These are phyloP conservation scores for Rhizopus stolonifer DNA, from an alignment of 371 early-diverging fungal species.

Conservation along the genomic window DNA sequence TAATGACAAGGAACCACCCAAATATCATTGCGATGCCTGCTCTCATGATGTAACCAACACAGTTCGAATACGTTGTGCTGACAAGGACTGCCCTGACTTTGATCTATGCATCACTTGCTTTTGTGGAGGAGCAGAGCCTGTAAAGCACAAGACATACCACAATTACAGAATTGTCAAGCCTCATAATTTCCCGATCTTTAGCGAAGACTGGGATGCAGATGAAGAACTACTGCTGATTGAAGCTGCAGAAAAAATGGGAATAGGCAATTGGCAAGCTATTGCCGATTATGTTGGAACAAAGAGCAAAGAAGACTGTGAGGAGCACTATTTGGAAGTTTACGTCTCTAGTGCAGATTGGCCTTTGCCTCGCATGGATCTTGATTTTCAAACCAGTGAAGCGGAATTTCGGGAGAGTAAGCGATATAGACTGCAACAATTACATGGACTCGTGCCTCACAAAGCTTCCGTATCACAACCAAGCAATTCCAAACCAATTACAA, in stretches of 20 bases:
- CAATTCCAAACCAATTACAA: conserved; percentile 66
- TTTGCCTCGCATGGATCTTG: conserved; percentile 62
- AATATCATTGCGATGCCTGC: conserved; percentile 92
- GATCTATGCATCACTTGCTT: conserved; percentile 98
- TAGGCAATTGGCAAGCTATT: conserved; percentile 98
- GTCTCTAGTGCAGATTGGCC: conserved; percentile 78
- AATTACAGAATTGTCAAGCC: conserved; percentile 86
- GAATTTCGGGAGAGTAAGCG: conserved; percentile 45
- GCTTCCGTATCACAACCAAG: conserved; percentile 28
- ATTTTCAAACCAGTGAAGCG: conserved; percentile 43
- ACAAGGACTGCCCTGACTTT: conserved; percentile 83
- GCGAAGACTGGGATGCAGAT: conserved; percentile 93
- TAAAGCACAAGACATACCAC: conserved; percentile 84
- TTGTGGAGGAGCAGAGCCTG: conserved; percentile 80
- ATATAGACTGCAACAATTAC: conserved; percentile 43
- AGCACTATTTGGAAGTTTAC: conserved; percentile 90
- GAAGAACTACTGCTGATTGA: conserved; percentile 97
- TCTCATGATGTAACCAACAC: conserved; percentile 86
- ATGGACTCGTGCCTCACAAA: conserved; percentile 35
- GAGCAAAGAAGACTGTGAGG: conserved; percentile 82
- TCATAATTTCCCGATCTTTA: conserved; percentile 86
- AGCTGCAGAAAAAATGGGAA: conserved; percentile 88
- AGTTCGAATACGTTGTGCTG: conserved; percentile 88
- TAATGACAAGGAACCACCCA: conserved; percentile 55
- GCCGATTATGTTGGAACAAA: conserved; percentile 93